phyloP scores from a whole-genome alignment of 345 rosid species.

The Populus euphratica region DNA sequence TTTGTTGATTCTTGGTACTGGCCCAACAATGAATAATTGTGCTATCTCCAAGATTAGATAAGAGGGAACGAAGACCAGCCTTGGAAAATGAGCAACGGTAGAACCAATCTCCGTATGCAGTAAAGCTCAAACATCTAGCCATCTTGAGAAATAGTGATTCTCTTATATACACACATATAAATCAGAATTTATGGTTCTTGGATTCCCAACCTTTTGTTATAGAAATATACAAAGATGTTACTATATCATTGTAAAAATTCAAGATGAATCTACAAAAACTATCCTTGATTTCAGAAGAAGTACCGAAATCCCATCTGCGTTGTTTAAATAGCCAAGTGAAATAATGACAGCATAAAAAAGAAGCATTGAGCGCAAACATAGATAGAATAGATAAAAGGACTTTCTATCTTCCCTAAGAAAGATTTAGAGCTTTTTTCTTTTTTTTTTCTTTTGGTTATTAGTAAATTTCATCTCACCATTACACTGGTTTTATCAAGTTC shows the following conservation, averaged over 20 bases:
- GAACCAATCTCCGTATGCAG: conserved; percentile 57
- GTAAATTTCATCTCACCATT: too few relatives aligned
- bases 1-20: conserved; percentile 37
- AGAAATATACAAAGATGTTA: background rate
- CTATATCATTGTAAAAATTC: too few relatives aligned
- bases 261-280: too few relatives aligned
- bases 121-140: conserved; percentile 56
- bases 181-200: background rate
- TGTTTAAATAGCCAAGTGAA: background rate
- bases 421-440: too few relatives aligned
- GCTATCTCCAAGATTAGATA: conserved; percentile 50
- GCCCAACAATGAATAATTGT: conserved; percentile 70
- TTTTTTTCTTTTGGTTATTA: too few relatives aligned
- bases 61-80: conserved; percentile 51
- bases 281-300: background rate
- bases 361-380: too few relatives aligned
- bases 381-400: too few relatives aligned
- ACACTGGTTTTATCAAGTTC: too few relatives aligned
- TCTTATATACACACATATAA: too few relatives aligned
- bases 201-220: background rate
- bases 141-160: background rate
- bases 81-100: conserved; percentile 49
- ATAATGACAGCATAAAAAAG: too few relatives aligned
- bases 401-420: too few relatives aligned
- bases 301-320: background rate